phyloP scores from a whole-genome alignment of 768 basidiomycete species.

The Cystobasidium onofrii region DNA sequence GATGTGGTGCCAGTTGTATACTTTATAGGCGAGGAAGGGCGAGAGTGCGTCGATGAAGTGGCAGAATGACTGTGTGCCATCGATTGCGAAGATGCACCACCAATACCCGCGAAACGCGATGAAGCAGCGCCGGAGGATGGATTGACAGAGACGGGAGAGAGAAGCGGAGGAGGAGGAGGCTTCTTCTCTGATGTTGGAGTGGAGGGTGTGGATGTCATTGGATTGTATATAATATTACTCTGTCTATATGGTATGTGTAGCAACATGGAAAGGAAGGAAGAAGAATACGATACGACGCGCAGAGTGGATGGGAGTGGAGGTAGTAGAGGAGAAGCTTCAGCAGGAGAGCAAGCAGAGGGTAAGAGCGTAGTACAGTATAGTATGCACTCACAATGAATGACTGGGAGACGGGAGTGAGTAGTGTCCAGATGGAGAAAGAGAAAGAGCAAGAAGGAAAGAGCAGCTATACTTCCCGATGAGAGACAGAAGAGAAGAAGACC shows the following conservation, averaged over 20 bases:
- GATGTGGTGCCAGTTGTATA: neutral
- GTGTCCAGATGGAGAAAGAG: neutral
- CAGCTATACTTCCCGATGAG: too few relatives aligned
- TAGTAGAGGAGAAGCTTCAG: neutral
- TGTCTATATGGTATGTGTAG: too few relatives aligned
- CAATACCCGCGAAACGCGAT: neutral
- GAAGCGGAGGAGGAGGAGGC: neutral
- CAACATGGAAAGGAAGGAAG: neutral
- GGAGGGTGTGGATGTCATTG: neutral
- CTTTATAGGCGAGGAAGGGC: neutral
- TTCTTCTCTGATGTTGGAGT: neutral
- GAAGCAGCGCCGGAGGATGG: neutral
- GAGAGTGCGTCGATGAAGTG: neutral
- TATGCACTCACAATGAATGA: neutral
- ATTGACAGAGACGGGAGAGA: neutral
- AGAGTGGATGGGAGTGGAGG: neutral
- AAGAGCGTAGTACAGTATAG: too few relatives aligned
- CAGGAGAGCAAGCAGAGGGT: too few relatives aligned
- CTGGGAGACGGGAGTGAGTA: neutral
- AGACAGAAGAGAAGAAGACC: too few relatives aligned
- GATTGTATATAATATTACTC: too few relatives aligned
- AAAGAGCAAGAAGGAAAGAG: neutral
- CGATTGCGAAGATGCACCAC: neutral
- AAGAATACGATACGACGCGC: neutral
- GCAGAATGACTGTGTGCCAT: neutral